Evolutionary conservation across 352 stramenopile genomes (phyloP).

Genomic region (Aphanomyces invadans): DNA sequence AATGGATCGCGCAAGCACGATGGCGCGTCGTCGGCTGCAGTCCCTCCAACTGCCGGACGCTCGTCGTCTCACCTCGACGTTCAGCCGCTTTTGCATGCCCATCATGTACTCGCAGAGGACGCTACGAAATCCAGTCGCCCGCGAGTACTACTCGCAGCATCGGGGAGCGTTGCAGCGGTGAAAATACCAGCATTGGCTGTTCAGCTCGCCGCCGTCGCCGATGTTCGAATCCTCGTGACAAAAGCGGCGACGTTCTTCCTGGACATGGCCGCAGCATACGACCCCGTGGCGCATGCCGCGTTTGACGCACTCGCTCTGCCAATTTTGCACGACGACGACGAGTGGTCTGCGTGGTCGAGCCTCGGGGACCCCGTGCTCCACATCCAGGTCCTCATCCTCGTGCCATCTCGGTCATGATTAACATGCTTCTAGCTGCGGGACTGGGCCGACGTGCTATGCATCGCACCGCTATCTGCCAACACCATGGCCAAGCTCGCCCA

Average conservation of each 20-base stretch:
- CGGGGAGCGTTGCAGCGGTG: slow-evolving; percentile 80
- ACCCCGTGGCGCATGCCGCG: slow-evolving; percentile 34
- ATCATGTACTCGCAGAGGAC: neutral
- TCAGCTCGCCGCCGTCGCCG: slow-evolving; percentile 40
- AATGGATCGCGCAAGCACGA: too few species aligned
- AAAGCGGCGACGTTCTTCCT: slow-evolving; percentile 80
- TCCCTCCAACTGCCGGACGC: too few species aligned
- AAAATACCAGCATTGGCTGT: slow-evolving; percentile 80
- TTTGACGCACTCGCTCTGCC: slow-evolving; percentile 42
- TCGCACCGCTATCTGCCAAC: slow-evolving; percentile 87
- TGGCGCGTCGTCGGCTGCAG: neutral
- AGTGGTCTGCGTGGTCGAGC: slow-evolving; percentile 74
- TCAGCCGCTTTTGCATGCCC: neutral
- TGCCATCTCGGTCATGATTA: neutral
- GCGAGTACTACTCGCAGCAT: slow-evolving; percentile 64
- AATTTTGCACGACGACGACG: slow-evolving; percentile 64
- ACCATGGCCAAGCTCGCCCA: slow-evolving; percentile 87
- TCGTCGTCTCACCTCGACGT: neutral
- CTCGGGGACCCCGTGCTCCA: slow-evolving; percentile 78
- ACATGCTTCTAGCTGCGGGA: slow-evolving; percentile 73
- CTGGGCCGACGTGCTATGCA: slow-evolving; percentile 90
- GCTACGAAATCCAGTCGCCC: slow-evolving; percentile 26
- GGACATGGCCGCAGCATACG: slow-evolving; percentile 62
- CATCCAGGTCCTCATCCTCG: slow-evolving; percentile 47
- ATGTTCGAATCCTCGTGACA: slow-evolving; percentile 79